Base-by-base conservation (phyloP, 225 moss, liverwort and hornwort species). In the Pseudisothecium myosuroides region DNA sequence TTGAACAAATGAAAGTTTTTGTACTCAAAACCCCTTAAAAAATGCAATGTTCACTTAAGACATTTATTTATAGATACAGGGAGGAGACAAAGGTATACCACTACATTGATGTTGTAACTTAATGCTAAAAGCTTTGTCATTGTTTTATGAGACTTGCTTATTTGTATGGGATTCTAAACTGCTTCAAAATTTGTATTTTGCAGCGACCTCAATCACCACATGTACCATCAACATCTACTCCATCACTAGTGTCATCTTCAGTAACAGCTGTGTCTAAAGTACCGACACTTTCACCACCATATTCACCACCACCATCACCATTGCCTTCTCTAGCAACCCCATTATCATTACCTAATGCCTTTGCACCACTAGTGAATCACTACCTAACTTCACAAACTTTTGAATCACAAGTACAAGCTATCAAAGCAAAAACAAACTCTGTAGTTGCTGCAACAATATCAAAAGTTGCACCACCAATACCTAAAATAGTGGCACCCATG, bases 121-220 rank as follows among this genome's bases (percentile, higher is more conserved):
- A 61, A 61, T 72, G 20, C 47, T 37, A 60, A 64, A 4, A 17
- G 18, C 13, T 65, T 56, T 32, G 55, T 21, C 4, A 0, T 36
- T 58, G 22, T 56, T 43, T 50, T 47, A 9, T 74, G 10, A 47
- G 2, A 56, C 6, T 32, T 75, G 5, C 5, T 89, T 86, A 5
- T 80, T 32, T 85, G 7, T 64, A 61, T 26, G 7, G 17, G 16
- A 49, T 60, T 79, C 47, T 86, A 27, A 52, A 88, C 6, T 86
- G 6, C 28, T 86, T n/a, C 62, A 32, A 20, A 83, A 7, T 55
- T 81, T 17, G 19, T 76, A 50, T 80, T 84, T 76, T 86, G 76
- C 89, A 94, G 91, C 85, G 91, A 80, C 87, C 90, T 80, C 82
- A 54, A 87, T 83, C 86, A 78, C 43, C 64, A 34, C 32, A 3